Conservation (phyloP, 1,284 basidiomycete species). For the Sanguinoderma infundibulare region DNA sequence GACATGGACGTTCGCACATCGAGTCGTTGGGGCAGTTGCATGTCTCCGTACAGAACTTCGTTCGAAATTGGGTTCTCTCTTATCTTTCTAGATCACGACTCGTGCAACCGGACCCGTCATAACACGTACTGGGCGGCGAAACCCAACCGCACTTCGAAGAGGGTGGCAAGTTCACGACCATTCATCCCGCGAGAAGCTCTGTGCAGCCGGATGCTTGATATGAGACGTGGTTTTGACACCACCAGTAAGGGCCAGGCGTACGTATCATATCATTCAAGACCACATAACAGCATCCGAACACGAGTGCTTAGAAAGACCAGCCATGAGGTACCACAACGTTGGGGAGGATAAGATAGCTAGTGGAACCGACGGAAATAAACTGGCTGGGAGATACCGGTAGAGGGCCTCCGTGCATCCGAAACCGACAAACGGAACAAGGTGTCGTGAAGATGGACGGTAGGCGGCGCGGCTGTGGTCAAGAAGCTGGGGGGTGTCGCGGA, state of each 20-base stretch:
- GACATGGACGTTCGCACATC: not conserved
- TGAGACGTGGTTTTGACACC: not conserved
- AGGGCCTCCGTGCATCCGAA: not conserved
- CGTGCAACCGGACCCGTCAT: not conserved
- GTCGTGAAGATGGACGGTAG: not conserved
- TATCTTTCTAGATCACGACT: not conserved
- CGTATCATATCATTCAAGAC: not conserved
- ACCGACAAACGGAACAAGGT: not conserved
- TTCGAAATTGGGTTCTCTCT: not conserved
- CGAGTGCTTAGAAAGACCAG: not conserved
- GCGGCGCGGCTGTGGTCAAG: not conserved
- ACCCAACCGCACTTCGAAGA: not conserved
- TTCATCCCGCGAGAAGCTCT: not conserved
- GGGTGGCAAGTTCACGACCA: not conserved
- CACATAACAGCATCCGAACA: not conserved
- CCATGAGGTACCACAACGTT: not conserved
- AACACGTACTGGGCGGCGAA: not conserved
- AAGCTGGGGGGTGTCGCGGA: not conserved
- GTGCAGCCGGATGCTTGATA: not conserved
- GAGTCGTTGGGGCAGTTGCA: not conserved
- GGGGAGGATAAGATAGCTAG: not conserved
- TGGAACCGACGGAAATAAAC: not conserved
- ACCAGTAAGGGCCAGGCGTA: not conserved
- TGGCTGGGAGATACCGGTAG: not conserved
- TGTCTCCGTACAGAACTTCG: not conserved